Evolutionary conservation across 331 rosid species (phyloP), one percentile per base, ranked within the genome.

Genomic region (Quercus tomentella): DNA sequence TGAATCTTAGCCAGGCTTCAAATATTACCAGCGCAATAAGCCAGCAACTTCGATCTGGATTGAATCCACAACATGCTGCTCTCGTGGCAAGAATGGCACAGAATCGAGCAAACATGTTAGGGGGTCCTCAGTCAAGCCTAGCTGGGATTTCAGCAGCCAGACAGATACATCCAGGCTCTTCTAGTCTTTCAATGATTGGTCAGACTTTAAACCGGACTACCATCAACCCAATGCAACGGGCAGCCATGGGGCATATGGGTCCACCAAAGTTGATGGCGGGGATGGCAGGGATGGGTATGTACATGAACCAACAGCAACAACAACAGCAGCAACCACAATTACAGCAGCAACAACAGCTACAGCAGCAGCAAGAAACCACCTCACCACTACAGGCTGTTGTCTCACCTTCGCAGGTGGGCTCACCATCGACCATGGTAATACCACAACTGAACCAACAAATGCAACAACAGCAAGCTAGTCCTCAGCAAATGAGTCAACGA

Each of bases 401-500:
- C 81, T 89, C 97, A 1, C 92, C 97, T 3, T 92, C 88, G 2
- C 99, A 88, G 83, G 99, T 93, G 58, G 93, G 99, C 71, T 92
- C 99, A 23, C 97, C 98, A 15, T 93, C 98, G 30, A 83, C 97
- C 37, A 79, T 91, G 82, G 99, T 92, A 82, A 92, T 93, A 77
- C 84, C 92, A 63, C 91, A 91, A 28, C 52, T 89, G 85, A 89
- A 77, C 80, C 98, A 86, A 71, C 98, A 92, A 79, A 30, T 81
- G 21, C 89, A 85, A 14, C 88, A 80, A 77, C 99, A 91, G 84
- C 93, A 93, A 74, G 76, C 86, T 51, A 93, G 96, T 82, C 98
- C 98, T 14, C 99, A 96, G 88, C 98, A 89, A 82, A 87, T 91
- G 93, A 90, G 81, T 84, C 99, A 95, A 81, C 83, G 98, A 82